These are phyloP conservation scores for Teunomyces cretensis DNA, from an alignment of 805 yeast genomes.

Conservation along the genomic window DNA sequence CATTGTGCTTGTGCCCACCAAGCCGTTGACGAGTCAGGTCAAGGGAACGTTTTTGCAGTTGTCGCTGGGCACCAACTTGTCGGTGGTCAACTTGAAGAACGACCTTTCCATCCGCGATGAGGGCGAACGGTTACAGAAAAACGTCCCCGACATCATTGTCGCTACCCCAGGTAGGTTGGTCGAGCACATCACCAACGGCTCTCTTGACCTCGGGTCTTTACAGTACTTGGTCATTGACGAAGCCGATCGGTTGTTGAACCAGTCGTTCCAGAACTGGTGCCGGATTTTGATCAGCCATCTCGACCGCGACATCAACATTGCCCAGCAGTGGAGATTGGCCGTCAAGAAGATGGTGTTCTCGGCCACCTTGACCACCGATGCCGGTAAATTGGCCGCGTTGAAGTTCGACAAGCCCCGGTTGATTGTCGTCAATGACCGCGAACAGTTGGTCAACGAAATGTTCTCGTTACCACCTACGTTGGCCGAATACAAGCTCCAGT, in stretches of 20 bases:
- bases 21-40: slow-evolving; percentile 83
- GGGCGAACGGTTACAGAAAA: slow-evolving; percentile 42
- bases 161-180: slow-evolving; percentile 81
- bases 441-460: slow-evolving; percentile 48
- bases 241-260: slow-evolving; percentile 80
- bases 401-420: slow-evolving; percentile 71
- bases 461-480: slow-evolving; percentile 61
- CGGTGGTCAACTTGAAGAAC: slow-evolving; percentile 59
- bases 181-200: slow-evolving; percentile 56
- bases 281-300: slow-evolving; percentile 47
- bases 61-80: slow-evolving; percentile 64
- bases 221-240: slow-evolving; percentile 73
- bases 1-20: slow-evolving; percentile 83
- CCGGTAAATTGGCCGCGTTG: slow-evolving; percentile 77
- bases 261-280: slow-evolving; percentile 93
- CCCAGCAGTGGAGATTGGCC: slow-evolving; percentile 33
- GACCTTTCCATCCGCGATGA: slow-evolving; percentile 63
- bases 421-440: slow-evolving; percentile 64
- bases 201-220: slow-evolving; percentile 52
- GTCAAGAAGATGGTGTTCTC: slow-evolving; percentile 74
- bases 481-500: slow-evolving; percentile 43
- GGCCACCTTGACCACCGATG: slow-evolving; percentile 92
- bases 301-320: slow-evolving; percentile 20
- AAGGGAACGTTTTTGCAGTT: slow-evolving; percentile 58
- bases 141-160: slow-evolving; percentile 65